Evolutionary conservation across 2,329 filamentous ascomycete genomes (phyloP), one percentile per base, ranked within the genome.

Genomic region (Aquanectria penicillioides): DNA sequence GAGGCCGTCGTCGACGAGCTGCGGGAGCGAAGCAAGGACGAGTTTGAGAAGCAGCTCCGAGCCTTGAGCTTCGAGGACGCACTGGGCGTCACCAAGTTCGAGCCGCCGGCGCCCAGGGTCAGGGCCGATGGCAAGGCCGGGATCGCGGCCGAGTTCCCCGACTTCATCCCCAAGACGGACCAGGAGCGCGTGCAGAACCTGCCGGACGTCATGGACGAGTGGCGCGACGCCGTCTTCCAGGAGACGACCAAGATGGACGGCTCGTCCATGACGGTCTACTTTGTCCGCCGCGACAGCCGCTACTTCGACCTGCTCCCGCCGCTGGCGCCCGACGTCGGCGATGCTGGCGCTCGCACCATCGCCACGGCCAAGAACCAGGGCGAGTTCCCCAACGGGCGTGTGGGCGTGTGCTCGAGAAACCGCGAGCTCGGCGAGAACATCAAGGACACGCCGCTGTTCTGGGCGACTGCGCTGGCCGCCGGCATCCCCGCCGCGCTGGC

Each of bases 201-300:
- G 3, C 41, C 65, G 6, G 26, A 58, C 12, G 46, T 67, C 7
- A 64, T 69, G 22, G 22, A 22, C 20, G 25, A 47, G 10, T 65
- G 66, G 22, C 51, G 58, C 2, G 47, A 67, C 17, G 59, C 50
- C 37, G 44, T 69, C 6, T 78, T 74, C 57, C 75, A 79, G 44
- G 74, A 77, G 51, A 71, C 72, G 2, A 65, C 71, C 59, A 79
- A 79, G 67, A 72, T 79, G 68, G 77, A 79, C 53, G 77, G 77
- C 15, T 63, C 69, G 1, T 73, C 71, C 11, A 78, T 77, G 72
- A 75, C 74, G 1, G 64, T 73, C 18, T 79, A 78, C 65, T 78
- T 74, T 44, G 46, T 79, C 52, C 46, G 59, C 25, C 51, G 59
- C 15, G 38, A 65, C 18, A 72, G 65, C 18, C 60, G 52, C 3